Conservation (phyloP, 768 basidiomycete species). For the Mycena albidolilacea region DNA sequence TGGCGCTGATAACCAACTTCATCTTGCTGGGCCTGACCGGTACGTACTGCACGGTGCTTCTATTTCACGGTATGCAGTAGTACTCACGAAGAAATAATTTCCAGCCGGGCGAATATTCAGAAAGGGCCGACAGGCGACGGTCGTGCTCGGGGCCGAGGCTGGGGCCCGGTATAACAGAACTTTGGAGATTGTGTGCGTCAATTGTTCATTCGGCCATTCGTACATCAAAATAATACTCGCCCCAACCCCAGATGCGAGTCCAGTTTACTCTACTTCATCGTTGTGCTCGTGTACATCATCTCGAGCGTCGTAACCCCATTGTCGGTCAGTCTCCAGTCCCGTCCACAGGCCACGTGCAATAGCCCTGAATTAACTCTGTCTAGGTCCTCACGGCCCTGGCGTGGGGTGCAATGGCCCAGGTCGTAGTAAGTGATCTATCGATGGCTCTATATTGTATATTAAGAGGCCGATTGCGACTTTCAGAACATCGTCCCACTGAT, state of each 20-base stretch:
- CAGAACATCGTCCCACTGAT: conserved; percentile 26
- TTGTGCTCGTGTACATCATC: conserved; percentile 5
- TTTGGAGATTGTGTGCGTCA: conserved; percentile 19
- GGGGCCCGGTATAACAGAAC: not conserved
- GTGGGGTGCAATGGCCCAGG: conserved; percentile 19
- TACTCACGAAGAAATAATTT: too few relatives aligned
- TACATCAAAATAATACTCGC: too few relatives aligned
- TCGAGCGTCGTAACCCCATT: not conserved
- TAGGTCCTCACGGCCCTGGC: not conserved
- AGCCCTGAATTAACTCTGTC: too few relatives aligned
- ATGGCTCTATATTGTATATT: not conserved
- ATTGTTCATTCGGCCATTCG: not conserved
- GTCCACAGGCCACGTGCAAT: not conserved
- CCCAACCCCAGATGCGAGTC: conserved; percentile 16
- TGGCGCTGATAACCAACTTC: conserved; percentile 19
- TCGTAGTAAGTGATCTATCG: conserved; percentile 13
- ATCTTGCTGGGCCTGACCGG: conserved; percentile 10
- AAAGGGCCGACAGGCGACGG: not conserved
- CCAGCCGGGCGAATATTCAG: conserved; percentile 19
- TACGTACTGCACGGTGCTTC: not conserved
- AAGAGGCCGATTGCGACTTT: not conserved
- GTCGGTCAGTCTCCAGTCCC: not conserved
- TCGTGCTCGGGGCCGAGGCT: conserved; percentile 1
- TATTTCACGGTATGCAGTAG: not conserved
- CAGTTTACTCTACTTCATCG: conserved; percentile 14